phyloP scores from a whole-genome alignment of 192 early-diverging fungal species.

The Podochytrium sp. region DNA sequence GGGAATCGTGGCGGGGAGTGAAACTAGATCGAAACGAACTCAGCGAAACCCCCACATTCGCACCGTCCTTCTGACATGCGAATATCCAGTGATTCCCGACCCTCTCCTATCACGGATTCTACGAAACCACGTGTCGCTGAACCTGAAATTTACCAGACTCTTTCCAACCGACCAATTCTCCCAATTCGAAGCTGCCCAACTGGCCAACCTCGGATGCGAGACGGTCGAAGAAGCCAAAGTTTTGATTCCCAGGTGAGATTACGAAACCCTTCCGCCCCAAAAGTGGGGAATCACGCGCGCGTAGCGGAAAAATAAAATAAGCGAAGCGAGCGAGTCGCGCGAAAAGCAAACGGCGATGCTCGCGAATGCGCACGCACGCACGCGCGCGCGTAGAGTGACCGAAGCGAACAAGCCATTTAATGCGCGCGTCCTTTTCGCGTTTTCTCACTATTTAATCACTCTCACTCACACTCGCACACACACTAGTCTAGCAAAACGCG shows the following conservation, averaged over 20 bases:
- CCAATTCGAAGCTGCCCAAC: constrained; percentile 86
- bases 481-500: constrained; percentile 70
- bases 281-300: too few relatives aligned
- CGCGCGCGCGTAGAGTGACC: too few relatives aligned
- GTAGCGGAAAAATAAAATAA: too few relatives aligned
- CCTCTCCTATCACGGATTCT: background rate
- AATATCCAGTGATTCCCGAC: background rate
- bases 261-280: background rate
- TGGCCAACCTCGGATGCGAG: constrained; percentile 91
- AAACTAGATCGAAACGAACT: too few relatives aligned
- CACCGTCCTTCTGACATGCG: too few relatives aligned
- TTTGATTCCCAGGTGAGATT: constrained; percentile 79
- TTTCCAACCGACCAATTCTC: constrained; percentile 55
- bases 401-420: too few relatives aligned
- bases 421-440: background rate
- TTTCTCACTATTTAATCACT: background rate
- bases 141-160: constrained; percentile 30
- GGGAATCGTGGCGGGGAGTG: background rate
- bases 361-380: too few relatives aligned
- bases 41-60: too few relatives aligned
- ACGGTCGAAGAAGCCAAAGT: constrained; percentile 90
- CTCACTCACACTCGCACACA: background rate
- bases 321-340: too few relatives aligned
- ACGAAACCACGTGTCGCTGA: background rate
- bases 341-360: too few relatives aligned